Evolutionary conservation across 768 basidiomycete species (phyloP).

Genomic region (Calvatia gigantea): DNA sequence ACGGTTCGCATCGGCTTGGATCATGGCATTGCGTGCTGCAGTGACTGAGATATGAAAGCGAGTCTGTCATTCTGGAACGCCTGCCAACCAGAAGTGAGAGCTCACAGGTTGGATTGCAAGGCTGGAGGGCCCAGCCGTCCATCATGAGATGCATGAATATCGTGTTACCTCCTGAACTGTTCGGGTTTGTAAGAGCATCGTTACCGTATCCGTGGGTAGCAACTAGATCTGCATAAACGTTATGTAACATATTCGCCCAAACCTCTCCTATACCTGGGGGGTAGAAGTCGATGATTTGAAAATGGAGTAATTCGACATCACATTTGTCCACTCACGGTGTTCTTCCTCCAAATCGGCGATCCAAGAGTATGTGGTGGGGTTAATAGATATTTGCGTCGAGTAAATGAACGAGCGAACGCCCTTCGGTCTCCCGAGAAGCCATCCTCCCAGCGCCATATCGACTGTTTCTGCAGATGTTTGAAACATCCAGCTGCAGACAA

Average conservation of each 20-base stretch:
- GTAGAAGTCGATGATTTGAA: neutral
- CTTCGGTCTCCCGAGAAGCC: constrained; percentile 43
- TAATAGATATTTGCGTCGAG: constrained; percentile 41
- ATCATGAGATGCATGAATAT: constrained; percentile 4
- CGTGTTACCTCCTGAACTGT: neutral
- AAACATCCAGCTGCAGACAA: constrained; percentile 30
- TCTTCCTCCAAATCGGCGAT: constrained; percentile 37
- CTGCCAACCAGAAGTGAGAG: too few relatives aligned
- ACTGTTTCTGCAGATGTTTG: constrained; percentile 33
- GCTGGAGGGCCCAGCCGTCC: constrained; percentile 1
- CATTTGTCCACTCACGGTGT: constrained; percentile 31
- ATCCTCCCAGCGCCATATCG: constrained; percentile 44
- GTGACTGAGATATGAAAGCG: constrained; percentile 24
- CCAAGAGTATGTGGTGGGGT: constrained; percentile 29
- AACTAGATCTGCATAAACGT: neutral
- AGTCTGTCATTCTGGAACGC: neutral
- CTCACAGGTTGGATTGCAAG: constrained; percentile 6
- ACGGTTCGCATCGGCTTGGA: constrained; percentile 47
- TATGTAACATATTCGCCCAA: constrained; percentile 2
- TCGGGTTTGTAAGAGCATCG: neutral
- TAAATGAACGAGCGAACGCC: constrained; percentile 59
- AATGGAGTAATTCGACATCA: neutral
- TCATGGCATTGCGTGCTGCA: constrained; percentile 42
- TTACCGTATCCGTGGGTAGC: neutral
- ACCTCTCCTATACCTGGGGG: neutral